phyloP scores from a whole-genome alignment of 2,329 filamentous ascomycete species.

The Diatrype stigma region DNA sequence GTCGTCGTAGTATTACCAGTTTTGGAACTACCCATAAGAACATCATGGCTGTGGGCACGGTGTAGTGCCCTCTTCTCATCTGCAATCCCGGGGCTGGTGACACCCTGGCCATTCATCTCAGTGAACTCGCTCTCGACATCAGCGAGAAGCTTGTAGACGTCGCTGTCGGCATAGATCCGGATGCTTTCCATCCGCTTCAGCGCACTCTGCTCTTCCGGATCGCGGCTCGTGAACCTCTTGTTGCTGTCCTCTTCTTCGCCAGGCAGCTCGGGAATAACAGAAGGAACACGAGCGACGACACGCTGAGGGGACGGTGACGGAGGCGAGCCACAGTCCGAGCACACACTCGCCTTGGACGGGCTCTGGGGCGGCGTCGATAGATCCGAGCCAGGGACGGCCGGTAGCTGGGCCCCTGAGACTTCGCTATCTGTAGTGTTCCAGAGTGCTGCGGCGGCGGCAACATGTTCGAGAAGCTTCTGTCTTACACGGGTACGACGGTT shows the following conservation, averaged over 20 bases:
- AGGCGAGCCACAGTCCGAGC: constrained; percentile 28
- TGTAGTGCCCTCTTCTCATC: constrained; percentile 39
- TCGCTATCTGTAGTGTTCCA: constrained; percentile 22
- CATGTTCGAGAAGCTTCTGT: constrained; percentile 77
- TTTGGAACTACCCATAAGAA: constrained; percentile 36
- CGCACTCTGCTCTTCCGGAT: constrained; percentile 21
- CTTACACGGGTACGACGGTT: constrained; percentile 70
- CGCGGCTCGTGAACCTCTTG: constrained; percentile 15
- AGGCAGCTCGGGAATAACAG: constrained; percentile 51
- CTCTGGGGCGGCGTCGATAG: constrained; percentile 57
- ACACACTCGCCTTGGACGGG: constrained; percentile 43
- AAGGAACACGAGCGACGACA: constrained; percentile 50
- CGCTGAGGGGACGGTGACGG: constrained; percentile 48
- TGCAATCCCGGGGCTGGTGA: constrained; percentile 20
- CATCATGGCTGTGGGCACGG: constrained; percentile 48
- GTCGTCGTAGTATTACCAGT: constrained; percentile 11
- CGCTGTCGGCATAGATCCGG: constrained; percentile 62
- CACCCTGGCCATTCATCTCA: constrained; percentile 36
- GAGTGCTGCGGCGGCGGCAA: constrained; percentile 65
- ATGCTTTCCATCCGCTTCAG: constrained; percentile 54
- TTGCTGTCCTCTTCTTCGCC: constrained; percentile 40
- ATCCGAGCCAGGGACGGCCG: constrained; percentile 31
- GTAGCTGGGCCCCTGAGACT: constrained; percentile 31
- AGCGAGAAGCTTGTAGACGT: constrained; percentile 61
- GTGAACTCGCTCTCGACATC: constrained; percentile 62